Conservation (phyloP, 2,329 filamentous ascomycete species). For the Penicillium sp. region DNA sequence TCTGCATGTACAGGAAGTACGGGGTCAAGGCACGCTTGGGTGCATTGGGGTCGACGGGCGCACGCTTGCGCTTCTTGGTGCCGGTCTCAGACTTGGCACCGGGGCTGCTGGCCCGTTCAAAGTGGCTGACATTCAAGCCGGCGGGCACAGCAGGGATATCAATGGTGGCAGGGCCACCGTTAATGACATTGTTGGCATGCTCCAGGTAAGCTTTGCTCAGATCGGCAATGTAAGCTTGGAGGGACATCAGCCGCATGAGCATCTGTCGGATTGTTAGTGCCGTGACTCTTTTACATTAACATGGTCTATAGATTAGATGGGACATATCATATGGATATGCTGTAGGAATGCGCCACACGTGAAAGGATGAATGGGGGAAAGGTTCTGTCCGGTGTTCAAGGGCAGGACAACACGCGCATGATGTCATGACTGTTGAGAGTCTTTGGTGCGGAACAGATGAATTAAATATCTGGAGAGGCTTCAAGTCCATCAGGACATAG, state of each 20-base stretch:
- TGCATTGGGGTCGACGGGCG: constrained; percentile 83
- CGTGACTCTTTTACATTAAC: background rate
- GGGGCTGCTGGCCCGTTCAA: constrained; percentile 43
- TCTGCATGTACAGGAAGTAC: constrained; percentile 93
- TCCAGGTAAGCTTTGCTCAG: constrained; percentile 83
- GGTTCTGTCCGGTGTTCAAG: background rate
- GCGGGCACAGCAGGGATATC: constrained; percentile 50
- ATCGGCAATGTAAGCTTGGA: constrained; percentile 75
- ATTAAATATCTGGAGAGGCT: background rate
- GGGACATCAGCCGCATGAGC: constrained; percentile 72
- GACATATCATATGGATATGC: background rate
- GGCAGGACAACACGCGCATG: background rate
- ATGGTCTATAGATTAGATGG: background rate
- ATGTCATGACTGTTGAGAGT: background rate
- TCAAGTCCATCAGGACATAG: background rate
- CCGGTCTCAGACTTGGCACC: constrained; percentile 49
- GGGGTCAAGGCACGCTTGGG: constrained; percentile 92
- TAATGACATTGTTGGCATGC: constrained; percentile 81
- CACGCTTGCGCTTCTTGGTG: constrained; percentile 89
- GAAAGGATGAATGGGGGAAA: background rate
- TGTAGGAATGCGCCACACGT: background rate
- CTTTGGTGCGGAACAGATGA: background rate
- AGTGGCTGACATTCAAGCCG: constrained; percentile 28
- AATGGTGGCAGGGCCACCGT: constrained; percentile 55
- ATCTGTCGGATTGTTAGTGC: constrained; percentile 56